A percentile compares a stretch with the other conserved stretches of the same genome.
Evolutionary conservation across 2,329 filamentous ascomycete genomes (phyloP).

Genomic region (Cladophialophora bantiana): DNA sequence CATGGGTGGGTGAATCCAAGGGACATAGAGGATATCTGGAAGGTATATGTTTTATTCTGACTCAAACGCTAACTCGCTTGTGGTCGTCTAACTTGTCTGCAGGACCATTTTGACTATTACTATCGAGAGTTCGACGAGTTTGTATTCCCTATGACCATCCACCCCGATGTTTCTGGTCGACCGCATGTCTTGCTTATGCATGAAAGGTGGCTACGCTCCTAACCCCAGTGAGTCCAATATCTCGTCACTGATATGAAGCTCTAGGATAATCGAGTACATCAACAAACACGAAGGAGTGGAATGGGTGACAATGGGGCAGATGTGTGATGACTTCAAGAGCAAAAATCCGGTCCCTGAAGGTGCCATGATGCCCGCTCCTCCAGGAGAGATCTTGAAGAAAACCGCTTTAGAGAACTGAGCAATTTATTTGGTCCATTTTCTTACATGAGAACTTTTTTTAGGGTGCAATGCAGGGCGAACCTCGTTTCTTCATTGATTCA

Average conservation of each 20-base stretch:
- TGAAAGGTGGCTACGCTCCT: too few species aligned
- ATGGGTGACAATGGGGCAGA: slow-evolving; percentile 67
- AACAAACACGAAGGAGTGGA: slow-evolving; percentile 63
- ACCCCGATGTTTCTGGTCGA: slow-evolving; percentile 74
- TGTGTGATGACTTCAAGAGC: slow-evolving; percentile 75
- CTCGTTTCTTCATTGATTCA: too few species aligned
- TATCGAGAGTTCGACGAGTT: slow-evolving; percentile 80
- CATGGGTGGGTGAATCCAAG: slow-evolving; percentile 66
- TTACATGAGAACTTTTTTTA: too few species aligned
- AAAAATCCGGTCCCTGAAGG: slow-evolving; percentile 65
- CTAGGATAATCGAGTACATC: slow-evolving; percentile 73
- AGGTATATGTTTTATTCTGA: slow-evolving; percentile 48
- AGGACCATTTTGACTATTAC: slow-evolving; percentile 72
- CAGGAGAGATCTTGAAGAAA: slow-evolving; percentile 36
- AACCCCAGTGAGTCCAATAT: too few species aligned
- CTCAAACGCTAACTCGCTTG: too few species aligned
- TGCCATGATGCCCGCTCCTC: slow-evolving; percentile 65
- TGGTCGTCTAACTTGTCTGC: too few species aligned
- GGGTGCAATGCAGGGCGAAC: too few species aligned
- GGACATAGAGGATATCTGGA: slow-evolving; percentile 64
- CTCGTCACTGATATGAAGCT: too few species aligned
- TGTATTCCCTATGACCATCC: slow-evolving; percentile 78
- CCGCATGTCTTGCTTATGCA: slow-evolving; percentile 78
- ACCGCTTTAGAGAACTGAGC: too few species aligned
- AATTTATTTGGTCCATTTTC: too few species aligned